A percentile compares a stretch with the other conserved stretches of the same genome.
Conservation (phyloP, 1,284 basidiomycete genomes). For the Sparassis latifolia region DNA sequence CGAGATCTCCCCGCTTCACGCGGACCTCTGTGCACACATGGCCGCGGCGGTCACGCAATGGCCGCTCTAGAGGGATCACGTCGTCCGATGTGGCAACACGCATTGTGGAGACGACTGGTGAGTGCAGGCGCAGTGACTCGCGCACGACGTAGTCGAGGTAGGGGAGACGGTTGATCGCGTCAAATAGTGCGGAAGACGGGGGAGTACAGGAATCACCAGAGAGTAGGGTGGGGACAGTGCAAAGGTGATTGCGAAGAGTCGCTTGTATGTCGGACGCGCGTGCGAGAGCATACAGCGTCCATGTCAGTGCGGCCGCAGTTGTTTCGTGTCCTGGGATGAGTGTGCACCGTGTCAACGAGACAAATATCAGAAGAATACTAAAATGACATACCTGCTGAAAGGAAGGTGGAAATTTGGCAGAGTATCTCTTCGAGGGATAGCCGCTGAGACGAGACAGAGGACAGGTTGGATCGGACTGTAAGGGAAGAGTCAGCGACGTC, state of each 20-base stretch:
- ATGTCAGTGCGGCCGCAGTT: slow-evolving; percentile 57
- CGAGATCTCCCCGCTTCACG: slow-evolving; percentile 49
- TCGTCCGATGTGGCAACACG: slow-evolving; percentile 50
- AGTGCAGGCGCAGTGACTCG: slow-evolving; percentile 59
- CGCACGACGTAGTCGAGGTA: slow-evolving; percentile 59
- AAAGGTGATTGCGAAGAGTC: slow-evolving; percentile 52
- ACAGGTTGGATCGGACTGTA: slow-evolving; percentile 55
- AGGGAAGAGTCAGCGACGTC: not conserved
- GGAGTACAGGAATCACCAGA: slow-evolving; percentile 11
- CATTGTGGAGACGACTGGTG: slow-evolving; percentile 62
- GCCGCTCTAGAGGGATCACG: slow-evolving; percentile 43
- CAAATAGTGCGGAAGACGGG: slow-evolving; percentile 20
- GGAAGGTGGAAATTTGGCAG: slow-evolving; percentile 74
- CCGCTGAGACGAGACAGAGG: slow-evolving; percentile 40
- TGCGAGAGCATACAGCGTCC: slow-evolving; percentile 66
- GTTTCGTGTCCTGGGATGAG: slow-evolving; percentile 43
- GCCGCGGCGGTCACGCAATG: slow-evolving; percentile 24
- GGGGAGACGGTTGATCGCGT: slow-evolving; percentile 32
- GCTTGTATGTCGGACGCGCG: slow-evolving; percentile 46
- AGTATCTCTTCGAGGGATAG: slow-evolving; percentile 64
- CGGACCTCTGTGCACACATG: slow-evolving; percentile 34
- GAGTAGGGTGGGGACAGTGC: slow-evolving; percentile 16
- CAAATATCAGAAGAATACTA: not conserved
- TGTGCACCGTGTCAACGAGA: not conserved
- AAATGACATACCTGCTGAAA: slow-evolving; percentile 41